Base-by-base conservation (phyloP, 1,284 basidiomycete species). In the Puccinia novopanici region DNA sequence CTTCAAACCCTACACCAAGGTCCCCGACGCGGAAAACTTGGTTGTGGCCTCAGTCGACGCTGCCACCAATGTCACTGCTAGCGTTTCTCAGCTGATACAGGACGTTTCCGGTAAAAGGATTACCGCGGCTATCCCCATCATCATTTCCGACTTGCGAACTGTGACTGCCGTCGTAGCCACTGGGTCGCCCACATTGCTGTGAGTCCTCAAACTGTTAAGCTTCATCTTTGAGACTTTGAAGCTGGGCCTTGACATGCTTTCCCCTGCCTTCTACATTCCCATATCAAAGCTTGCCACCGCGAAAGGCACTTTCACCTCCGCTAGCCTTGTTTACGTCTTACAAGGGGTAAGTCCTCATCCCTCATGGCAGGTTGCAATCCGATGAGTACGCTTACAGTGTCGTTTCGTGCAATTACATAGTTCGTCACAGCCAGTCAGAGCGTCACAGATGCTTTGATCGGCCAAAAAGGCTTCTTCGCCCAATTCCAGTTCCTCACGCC, bases 401-500 rank as follows among this genome's bases (percentile, higher is more conserved):
- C 68, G 6, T 45, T 13, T 52, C 19, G 5, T 19, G n/a, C n/a
- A n/a, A n/a, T n/a, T 24, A n/a, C n/a, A n/a, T n/a, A 77, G 63
- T 77, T 77, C n/a, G 63, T 77, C 48, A 37, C 48, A 6, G 65
- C 65, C 22, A 22, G 75, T 40, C 63, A 77, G 30, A 68, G 52
- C 65, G 30, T 77, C 3, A 67, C 63, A 17, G 45, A 65, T 3
- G 63, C 61, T 50, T 45, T 77, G 2, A 52, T 68, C 15, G 75
- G 63, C 12, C 48, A 77, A 68, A 77, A 77, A n/a, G 75, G 75
- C n/a, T 77, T 77, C 50, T 77, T 77, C 54, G 75, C 75, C 12
- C 75, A 77, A 77, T 77, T 67, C 63, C 52, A 65, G 52, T 13
- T 52, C 48, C 63, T 68, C 19, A 52, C 45, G 34, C 63, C 75